Base-by-base conservation (phyloP, 805 yeast genomes). In the Pichia insulana region DNA sequence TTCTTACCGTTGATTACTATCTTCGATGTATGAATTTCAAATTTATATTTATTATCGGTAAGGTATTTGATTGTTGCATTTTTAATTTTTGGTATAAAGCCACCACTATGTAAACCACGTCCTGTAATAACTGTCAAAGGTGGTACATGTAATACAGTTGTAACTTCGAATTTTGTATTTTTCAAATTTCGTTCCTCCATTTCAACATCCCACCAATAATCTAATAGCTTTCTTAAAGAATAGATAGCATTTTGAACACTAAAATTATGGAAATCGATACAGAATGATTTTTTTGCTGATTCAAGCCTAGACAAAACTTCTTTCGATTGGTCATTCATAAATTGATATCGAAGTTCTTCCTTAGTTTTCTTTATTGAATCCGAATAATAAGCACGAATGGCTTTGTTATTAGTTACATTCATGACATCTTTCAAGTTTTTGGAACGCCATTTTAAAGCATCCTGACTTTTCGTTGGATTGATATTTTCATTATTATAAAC, bases 131-230 rank as follows among this genome's bases (percentile, higher is more conserved):
- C 60, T 1, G 46, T 55, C 7, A 81, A 51, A 0, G 74, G 72
- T 1, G 58, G 63, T 1, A 73, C 67, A 54, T 65, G 64, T 10
- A 51, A 43, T 0, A 70, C 78, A 25, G 56, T 58, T 0, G 61
- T 45, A 2, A 55, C 47, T 5, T 58, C 44, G 19, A 66, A 53
- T 5, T 59, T 64, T 0, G 76, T 76, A 18, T 65, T 61, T 5
- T 54, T 41, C 2, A 60, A 49, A 41, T 64, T 70, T 40, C 89
- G 54, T 18, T 59, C 55, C 2, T 51, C 49, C 16, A 69, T 32
- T 55, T 83, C 90, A 19, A 64, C 65, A 1, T 54, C 46, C 90
- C 90, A 83, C 92, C 92, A 83, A 4, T 55, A 59, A 0, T 52
- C 34, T 2, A 80, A 53, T 0, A 69, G 71, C 10, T 32, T 38